Evolutionary conservation across 2,329 filamentous ascomycete species (phyloP).

Genomic region (Ceratocystiopsis brevicomis): DNA sequence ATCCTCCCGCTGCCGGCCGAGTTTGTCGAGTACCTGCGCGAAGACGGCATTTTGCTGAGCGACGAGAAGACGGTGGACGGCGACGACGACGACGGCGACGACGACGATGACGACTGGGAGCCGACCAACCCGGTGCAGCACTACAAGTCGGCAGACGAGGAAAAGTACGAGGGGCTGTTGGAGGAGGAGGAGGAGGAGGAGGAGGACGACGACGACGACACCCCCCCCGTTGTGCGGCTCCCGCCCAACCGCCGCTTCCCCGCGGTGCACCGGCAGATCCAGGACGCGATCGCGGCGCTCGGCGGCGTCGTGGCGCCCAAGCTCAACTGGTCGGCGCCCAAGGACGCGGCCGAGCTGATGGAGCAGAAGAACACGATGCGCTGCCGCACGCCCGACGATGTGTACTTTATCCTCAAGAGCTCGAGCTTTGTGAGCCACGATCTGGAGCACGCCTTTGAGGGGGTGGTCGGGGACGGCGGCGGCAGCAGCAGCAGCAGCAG

Average conservation of each 20-base stretch:
- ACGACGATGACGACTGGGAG: conserved; percentile 39
- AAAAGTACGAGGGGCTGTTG: conserved; percentile 12
- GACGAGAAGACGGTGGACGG: conserved; percentile 29
- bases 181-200: conserved; percentile 13
- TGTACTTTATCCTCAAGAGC: conserved; percentile 85
- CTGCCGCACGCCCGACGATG: conserved; percentile 71
- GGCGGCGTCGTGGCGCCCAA: conserved; percentile 81
- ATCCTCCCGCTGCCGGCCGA: conserved; percentile 57
- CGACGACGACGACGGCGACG: conserved; percentile 16
- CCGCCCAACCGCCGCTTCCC: conserved; percentile 41
- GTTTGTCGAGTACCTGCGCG: conserved; percentile 73
- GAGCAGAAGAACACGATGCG: conserved; percentile 74
- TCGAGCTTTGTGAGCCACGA: conserved; percentile 92
- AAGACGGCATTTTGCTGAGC: conserved; percentile 81
- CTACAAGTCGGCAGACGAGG: conserved; percentile 22
- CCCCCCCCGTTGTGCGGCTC: conserved; percentile 18
- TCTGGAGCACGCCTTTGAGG: conserved; percentile 81
- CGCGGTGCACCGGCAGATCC: conserved; percentile 60
- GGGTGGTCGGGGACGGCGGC: background rate
- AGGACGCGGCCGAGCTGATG: conserved; percentile 87
- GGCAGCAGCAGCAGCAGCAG: background rate
- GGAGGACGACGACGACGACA: conserved; percentile 29
- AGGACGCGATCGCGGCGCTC: conserved; percentile 57
- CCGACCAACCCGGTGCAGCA: conserved; percentile 16
- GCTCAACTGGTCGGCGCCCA: conserved; percentile 92